Conservation (phyloP, 495 filamentous ascomycete species). For the Lasiosphaeris hirsuta region DNA sequence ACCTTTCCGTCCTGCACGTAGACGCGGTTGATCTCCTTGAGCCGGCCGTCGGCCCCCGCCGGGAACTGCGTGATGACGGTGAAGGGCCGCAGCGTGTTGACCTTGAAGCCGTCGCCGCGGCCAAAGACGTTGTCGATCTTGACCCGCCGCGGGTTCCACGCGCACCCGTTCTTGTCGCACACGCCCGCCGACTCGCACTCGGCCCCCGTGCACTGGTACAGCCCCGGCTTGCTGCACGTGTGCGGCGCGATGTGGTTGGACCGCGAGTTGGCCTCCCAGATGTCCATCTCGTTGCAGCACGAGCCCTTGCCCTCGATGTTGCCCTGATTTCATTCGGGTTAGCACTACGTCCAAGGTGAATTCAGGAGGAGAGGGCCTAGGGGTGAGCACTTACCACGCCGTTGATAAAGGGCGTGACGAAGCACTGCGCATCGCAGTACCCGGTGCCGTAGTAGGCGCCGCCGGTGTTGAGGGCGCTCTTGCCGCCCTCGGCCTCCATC, state of each 20-base stretch:
- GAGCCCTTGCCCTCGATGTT: constrained; percentile 51
- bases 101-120: constrained; percentile 21
- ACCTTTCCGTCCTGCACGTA: constrained; percentile 59
- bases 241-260: constrained; percentile 57
- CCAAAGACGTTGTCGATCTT: constrained; percentile 54
- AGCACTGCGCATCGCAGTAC: constrained; percentile 71
- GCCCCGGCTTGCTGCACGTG: constrained; percentile 48
- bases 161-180: constrained; percentile 66
- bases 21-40: constrained; percentile 56
- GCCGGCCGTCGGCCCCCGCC: constrained; percentile 46
- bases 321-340: constrained; percentile 25
- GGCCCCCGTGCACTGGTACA: constrained; percentile 49
- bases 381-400: constrained; percentile 43
- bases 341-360: too few relatives aligned
- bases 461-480: constrained; percentile 53
- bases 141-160: constrained; percentile 62
- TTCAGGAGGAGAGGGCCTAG: too few relatives aligned
- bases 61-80: constrained; percentile 67
- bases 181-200: constrained; percentile 51
- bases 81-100: constrained; percentile 37
- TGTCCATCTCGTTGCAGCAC: constrained; percentile 63
- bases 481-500: constrained; percentile 56
- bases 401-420: constrained; percentile 54
- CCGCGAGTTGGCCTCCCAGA: constrained; percentile 62
- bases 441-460: constrained; percentile 65